Evolutionary conservation across 2,329 filamentous ascomycete species (phyloP).

Genomic region (Colletotrichum abscissum): DNA sequence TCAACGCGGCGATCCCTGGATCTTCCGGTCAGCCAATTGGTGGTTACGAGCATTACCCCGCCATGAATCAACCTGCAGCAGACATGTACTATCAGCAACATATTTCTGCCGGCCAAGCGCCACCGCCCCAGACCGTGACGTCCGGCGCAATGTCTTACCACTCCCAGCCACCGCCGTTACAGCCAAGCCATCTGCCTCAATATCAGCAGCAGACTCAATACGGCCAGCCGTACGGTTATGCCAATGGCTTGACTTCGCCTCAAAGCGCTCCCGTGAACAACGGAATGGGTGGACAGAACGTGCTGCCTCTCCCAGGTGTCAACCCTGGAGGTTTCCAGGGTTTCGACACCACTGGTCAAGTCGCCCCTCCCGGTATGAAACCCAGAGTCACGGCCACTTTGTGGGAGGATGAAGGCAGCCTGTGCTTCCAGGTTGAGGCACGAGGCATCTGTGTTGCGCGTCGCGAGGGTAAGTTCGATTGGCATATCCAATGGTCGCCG

Average conservation of each 20-base stretch:
- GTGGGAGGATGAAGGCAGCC: conserved; percentile 97
- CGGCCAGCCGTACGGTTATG: conserved; percentile 75
- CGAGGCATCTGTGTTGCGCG: conserved; percentile 95
- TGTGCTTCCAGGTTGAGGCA: conserved; percentile 98
- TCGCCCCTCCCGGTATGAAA: conserved; percentile 94
- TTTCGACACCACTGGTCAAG: conserved; percentile 89
- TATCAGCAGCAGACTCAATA: conserved; percentile 75
- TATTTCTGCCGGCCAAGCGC: conserved; percentile 81
- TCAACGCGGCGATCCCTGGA: conserved; percentile 56
- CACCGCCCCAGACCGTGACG: conserved; percentile 80
- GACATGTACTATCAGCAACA: conserved; percentile 90
- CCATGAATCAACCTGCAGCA: conserved; percentile 85
- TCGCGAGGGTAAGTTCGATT: conserved; percentile 77
- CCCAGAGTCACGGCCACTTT: conserved; percentile 94
- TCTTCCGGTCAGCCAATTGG: conserved; percentile 51
- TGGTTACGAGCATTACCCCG: conserved; percentile 57
- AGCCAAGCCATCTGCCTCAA: conserved; percentile 72
- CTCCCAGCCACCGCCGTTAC: conserved; percentile 80
- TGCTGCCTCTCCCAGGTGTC: conserved; percentile 76
- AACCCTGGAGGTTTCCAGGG: conserved; percentile 66
- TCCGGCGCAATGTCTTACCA: conserved; percentile 80
- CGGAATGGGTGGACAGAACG: conserved; percentile 72
- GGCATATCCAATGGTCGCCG: neutral
- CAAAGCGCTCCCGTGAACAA: conserved; percentile 75
- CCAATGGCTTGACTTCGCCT: conserved; percentile 85